Evolutionary conservation across 208 protist species (phyloP).

Genomic region (Endotrypanum monterogeii): DNA sequence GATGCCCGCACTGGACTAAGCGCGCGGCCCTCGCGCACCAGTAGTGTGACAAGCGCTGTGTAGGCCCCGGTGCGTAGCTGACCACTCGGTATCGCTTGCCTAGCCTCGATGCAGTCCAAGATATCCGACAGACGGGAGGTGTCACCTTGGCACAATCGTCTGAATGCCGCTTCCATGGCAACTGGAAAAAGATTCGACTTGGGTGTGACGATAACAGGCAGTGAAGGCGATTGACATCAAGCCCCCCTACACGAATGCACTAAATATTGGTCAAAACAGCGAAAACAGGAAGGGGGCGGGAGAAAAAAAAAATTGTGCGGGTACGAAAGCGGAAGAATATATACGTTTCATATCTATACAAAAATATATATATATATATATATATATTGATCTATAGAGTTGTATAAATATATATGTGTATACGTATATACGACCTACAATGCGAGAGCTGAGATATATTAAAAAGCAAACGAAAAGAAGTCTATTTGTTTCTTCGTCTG

Average conservation of each 20-base stretch:
- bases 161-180: conserved; percentile 37
- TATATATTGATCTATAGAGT: too few relatives aligned
- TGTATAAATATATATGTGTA: not conserved
- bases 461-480: too few relatives aligned
- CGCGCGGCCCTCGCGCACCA: conserved; percentile 35
- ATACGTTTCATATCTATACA: too few relatives aligned
- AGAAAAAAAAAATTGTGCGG: too few relatives aligned
- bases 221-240: not conserved
- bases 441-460: too few relatives aligned
- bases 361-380: not conserved
- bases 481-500: too few relatives aligned
- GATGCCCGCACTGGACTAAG: not conserved
- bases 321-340: too few relatives aligned
- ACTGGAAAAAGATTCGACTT: conserved; percentile 3
- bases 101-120: conserved; percentile 34
- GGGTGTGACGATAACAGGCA: not conserved
- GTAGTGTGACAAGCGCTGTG: conserved; percentile 33
- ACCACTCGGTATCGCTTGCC: conserved; percentile 5
- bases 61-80: conserved; percentile 5
- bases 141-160: conserved; percentile 41
- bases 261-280: not conserved
- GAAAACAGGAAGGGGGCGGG: not conserved
- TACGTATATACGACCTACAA: not conserved
- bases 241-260: not conserved
- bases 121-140: conserved; percentile 39